A percentile compares a stretch with the other conserved stretches of the same genome.
phyloP scores from a whole-genome alignment of 2,329 filamentous ascomycete species.

The Colletotrichum horii region DNA sequence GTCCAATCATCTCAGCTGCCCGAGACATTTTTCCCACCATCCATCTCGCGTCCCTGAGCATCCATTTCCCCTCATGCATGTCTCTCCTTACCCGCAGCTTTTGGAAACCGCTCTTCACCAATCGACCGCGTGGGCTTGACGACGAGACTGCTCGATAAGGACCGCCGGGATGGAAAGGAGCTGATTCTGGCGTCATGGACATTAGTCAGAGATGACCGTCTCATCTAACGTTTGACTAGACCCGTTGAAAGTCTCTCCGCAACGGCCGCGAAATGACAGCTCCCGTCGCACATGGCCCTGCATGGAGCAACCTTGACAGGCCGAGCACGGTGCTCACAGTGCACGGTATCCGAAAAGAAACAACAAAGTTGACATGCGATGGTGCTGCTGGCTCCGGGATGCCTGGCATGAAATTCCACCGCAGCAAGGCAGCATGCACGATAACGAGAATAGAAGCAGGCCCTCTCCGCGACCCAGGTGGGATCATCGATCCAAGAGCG shows the following conservation, averaged over 20 bases:
- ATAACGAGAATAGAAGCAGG: conserved; percentile 19
- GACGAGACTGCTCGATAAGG: conserved; percentile 3
- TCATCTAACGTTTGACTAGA: not conserved
- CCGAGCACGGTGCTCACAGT: not conserved
- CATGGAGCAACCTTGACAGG: not conserved
- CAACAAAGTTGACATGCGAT: not conserved
- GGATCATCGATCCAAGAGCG: conserved; percentile 1
- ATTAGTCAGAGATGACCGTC: conserved; percentile 4
- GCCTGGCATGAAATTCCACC: not conserved
- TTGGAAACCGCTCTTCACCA: conserved; percentile 14
- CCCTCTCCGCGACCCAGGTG: not conserved
- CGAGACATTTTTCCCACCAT: conserved; percentile 5
- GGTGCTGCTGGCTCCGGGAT: not conserved
- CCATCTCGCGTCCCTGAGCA: not conserved
- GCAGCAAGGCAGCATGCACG: not conserved
- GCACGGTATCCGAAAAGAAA: conserved; percentile 1
- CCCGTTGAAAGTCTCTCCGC: not conserved
- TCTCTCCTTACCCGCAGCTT: conserved; percentile 34
- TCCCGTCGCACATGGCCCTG: not conserved
- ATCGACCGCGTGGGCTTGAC: conserved; percentile 6
- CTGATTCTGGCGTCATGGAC: not conserved
- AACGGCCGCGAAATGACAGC: not conserved
- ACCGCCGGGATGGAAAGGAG: not conserved
- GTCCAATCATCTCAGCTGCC: conserved; percentile 17
- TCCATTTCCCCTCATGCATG: conserved; percentile 29